phyloP scores from a whole-genome alignment of 306 rosid genomes.

The Prosopis cineraria region DNA sequence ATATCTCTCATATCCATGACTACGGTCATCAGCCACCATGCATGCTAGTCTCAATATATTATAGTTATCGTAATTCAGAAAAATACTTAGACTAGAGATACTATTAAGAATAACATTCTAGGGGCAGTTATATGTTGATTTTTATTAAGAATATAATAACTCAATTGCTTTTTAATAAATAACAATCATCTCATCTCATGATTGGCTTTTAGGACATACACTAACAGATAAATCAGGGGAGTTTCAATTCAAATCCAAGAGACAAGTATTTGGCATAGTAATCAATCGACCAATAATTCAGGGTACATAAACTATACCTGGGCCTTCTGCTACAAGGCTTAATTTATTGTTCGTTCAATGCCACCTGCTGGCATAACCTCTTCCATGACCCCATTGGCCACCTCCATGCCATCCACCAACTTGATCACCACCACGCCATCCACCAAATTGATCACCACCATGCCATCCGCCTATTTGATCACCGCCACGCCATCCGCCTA shows the following conservation, averaged over 20 bases:
- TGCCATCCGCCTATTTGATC: background rate
- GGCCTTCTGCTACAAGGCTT: conserved; percentile 50
- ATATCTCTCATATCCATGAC: background rate
- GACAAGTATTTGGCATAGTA: background rate
- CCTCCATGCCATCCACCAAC: conserved; percentile 38
- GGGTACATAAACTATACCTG: conserved; percentile 6
- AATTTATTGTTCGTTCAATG: conserved; percentile 45
- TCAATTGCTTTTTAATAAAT: background rate
- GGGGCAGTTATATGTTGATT: background rate
- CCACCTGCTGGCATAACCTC: conserved; percentile 41
- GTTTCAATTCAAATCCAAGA: background rate
- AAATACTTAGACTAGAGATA: background rate
- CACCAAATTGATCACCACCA: conserved; percentile 41
- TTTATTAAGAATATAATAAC: background rate
- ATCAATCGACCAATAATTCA: background rate
- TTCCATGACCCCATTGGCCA: conserved; percentile 28
- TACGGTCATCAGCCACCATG: background rate
- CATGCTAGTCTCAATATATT: background rate
- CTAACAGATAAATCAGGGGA: background rate
- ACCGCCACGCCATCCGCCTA: conserved; percentile 37
- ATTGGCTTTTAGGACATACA: background rate
- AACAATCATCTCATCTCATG: background rate
- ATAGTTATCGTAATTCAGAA: background rate
- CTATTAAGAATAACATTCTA: background rate
- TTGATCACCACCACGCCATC: conserved; percentile 31